Percentiles rank a stretch among this genome's conserved stretches.
Evolutionary conservation across 1,284 basidiomycete species (phyloP).

Genomic region (Fomitopsis schrenkii): DNA sequence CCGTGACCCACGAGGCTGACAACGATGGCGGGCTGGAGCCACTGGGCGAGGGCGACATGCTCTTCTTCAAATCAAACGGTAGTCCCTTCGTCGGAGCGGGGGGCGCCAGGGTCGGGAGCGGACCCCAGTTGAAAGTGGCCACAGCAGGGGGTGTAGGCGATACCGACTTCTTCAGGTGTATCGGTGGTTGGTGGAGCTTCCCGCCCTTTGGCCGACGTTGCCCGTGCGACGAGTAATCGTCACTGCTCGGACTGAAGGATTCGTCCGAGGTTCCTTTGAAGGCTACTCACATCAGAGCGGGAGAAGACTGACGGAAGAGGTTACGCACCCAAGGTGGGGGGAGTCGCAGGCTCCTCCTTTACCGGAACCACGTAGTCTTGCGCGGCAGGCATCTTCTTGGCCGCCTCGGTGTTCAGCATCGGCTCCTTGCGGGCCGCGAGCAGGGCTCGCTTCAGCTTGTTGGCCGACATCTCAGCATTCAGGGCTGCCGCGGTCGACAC

Average conservation of each 20-base stretch:
- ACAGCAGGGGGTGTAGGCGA: conserved; percentile 26
- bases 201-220: conserved; percentile 5
- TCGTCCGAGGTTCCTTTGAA: background rate
- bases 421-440: conserved; percentile 57
- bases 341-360: background rate
- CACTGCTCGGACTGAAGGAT: conserved; percentile 1
- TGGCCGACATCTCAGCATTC: conserved; percentile 71
- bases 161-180: conserved; percentile 35
- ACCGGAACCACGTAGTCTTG: conserved; percentile 31
- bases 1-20: conserved; percentile 23
- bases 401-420: conserved; percentile 56
- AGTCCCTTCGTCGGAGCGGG: conserved; percentile 32
- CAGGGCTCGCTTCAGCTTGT: conserved; percentile 66
- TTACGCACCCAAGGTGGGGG: background rate
- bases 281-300: background rate
- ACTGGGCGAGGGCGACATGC: background rate
- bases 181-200: conserved; percentile 39
- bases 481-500: conserved; percentile 72
- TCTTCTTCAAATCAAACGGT: conserved; percentile 17
- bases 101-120: conserved; percentile 40
- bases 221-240: background rate
- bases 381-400: conserved; percentile 17
- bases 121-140: conserved; percentile 59
- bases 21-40: conserved; percentile 4
- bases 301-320: background rate